These are phyloP conservation scores for Pezicula neosporulosa DNA, from an alignment of 2,329 filamentous ascomycete genomes.

Conservation along the genomic window DNA sequence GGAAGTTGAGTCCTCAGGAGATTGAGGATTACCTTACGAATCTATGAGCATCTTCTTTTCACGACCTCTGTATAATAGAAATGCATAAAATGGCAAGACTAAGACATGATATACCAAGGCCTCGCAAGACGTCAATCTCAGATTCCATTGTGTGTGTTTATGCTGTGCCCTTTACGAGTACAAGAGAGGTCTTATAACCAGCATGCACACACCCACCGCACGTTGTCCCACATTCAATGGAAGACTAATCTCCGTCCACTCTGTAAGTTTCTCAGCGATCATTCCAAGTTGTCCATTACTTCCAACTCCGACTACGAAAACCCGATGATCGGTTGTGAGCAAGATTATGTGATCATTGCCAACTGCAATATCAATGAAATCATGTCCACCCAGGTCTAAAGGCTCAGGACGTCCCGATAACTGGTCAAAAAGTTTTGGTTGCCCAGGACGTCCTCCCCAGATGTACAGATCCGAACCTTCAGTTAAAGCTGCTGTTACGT, in stretches of 20 bases:
- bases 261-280: slow-evolving; percentile 4
- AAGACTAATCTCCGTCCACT: slow-evolving; percentile 23
- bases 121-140: background rate
- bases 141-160: background rate
- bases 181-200: slow-evolving; percentile 28
- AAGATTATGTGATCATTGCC: slow-evolving; percentile 58
- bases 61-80: slow-evolving; percentile 33
- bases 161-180: slow-evolving; percentile 15
- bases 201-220: slow-evolving; percentile 23
- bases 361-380: slow-evolving; percentile 54
- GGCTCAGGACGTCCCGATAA: slow-evolving; percentile 15
- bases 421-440: slow-evolving; percentile 12
- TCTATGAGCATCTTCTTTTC: slow-evolving; percentile 52
- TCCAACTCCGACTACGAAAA: slow-evolving; percentile 57
- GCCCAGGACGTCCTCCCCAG: slow-evolving; percentile 47
- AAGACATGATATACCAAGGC: slow-evolving; percentile 25
- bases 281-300: slow-evolving; percentile 57
- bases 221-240: slow-evolving; percentile 14
- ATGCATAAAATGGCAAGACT: slow-evolving; percentile 26
- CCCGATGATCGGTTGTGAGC: slow-evolving; percentile 42
- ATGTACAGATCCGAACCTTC: slow-evolving; percentile 55
- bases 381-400: slow-evolving; percentile 37
- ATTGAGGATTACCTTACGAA: slow-evolving; percentile 99
- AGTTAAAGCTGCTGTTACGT: slow-evolving; percentile 55
- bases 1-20: slow-evolving; percentile 94